Evolutionary conservation across 2,329 filamentous ascomycete genomes (phyloP), one percentile per base, ranked within the genome.

Genomic region (Arachnopeziza araneosa): DNA sequence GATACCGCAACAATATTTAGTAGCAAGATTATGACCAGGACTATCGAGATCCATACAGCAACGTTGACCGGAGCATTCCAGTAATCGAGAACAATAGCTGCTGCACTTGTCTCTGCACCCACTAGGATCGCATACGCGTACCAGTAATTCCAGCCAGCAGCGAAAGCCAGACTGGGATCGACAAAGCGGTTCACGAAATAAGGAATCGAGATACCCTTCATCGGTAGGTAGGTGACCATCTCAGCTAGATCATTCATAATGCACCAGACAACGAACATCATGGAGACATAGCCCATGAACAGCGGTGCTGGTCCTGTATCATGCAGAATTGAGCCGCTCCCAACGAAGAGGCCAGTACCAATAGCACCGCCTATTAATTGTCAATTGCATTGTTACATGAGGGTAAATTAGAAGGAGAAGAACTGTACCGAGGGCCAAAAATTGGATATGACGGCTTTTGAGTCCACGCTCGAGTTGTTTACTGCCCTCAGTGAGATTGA

Each of bases 281-380:
- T 82, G 64, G 75, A 76, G 7, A 82, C 67, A 71, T 90, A 92
- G 24, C 83, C 85, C 72, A 92, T 85, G 70, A 91, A 81, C 19
- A 91, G 75, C 0, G 88, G 86, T 5, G 86, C 87, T 2, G 85
- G 85, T 1, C 85, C 85, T 26, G 80, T 79, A 10, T 75, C 74
- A 36, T 79, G 75, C 56, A 87, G 74, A 56, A 85, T 83, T 60
- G 74, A 74, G 24, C 84, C 84, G 48, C 82, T 84, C 59, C 84
- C 83, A 62, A 88, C 79, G 70, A 87, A 87, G 22, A 87, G 78
- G 66, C 84, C 84, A 2, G 84, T 87, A 58, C 84, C 84, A 64
- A 87, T 86, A 23, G 81, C 83, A 62, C 81, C 81, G 70, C 80
- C 65, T 59, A 44, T 51, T 1, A 48, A 36, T 52, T 54, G 60